phyloP scores from a whole-genome alignment of 148 eudicot species.

The Rhododendron mucronatum region DNA sequence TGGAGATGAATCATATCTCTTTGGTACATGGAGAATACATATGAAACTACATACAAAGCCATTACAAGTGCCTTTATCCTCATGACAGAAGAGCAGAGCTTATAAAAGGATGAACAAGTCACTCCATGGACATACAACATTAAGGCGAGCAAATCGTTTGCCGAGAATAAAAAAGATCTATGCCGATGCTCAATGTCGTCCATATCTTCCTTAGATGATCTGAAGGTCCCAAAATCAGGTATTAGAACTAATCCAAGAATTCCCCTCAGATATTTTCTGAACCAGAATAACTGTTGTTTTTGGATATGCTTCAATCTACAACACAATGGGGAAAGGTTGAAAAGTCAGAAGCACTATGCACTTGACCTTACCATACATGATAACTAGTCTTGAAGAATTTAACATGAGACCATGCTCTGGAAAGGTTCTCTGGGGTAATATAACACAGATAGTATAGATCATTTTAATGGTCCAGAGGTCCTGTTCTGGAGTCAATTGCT shows the following conservation, averaged over 20 bases:
- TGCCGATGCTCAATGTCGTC: not conserved
- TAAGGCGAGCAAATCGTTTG: not conserved
- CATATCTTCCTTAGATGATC: not conserved
- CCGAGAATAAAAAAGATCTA: not conserved
- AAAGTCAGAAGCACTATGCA: conserved; percentile 5
- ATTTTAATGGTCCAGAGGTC: not conserved
- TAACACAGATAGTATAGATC: not conserved
- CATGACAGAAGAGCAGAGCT: not conserved
- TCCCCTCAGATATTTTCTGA: conserved; percentile 81
- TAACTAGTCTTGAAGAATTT: not conserved
- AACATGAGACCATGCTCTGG: not conserved
- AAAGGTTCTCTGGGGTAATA: not conserved
- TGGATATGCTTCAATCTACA: conserved; percentile 89
- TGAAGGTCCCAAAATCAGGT: conserved; percentile 51
- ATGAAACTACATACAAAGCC: not conserved
- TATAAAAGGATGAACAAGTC: not conserved
- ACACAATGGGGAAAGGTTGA: not conserved
- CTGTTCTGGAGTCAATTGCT: not conserved
- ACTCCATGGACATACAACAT: not conserved
- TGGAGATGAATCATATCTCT: not conserved
- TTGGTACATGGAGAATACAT: not conserved
- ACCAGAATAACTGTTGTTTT: conserved; percentile 93
- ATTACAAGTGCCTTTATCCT: not conserved
- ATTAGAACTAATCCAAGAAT: conserved; percentile 95
- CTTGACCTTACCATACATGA: not conserved